These are phyloP conservation scores for Fusarium nurragi DNA, from an alignment of 2,329 filamentous ascomycete species.

Conservation along the genomic window DNA sequence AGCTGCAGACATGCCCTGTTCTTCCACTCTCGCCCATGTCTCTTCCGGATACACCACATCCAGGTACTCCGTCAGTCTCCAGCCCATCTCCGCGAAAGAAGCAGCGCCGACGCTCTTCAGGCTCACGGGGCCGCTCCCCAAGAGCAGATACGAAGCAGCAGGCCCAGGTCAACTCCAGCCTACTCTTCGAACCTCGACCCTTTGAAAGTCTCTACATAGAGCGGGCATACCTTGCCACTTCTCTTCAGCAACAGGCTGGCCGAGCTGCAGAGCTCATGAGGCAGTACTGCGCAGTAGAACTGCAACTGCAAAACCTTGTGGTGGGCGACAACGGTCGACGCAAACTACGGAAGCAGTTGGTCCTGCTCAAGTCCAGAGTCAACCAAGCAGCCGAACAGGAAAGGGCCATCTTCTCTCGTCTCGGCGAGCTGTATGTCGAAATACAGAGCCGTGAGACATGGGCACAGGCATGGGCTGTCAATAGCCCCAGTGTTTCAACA, in stretches of 20 bases:
- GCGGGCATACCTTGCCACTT: slow-evolving; percentile 55
- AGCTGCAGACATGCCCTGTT: slow-evolving; percentile 4
- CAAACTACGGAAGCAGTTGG: slow-evolving; percentile 53
- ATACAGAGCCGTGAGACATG: slow-evolving; percentile 56
- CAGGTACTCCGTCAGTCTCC: neutral
- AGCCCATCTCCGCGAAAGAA: neutral
- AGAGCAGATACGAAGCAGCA: slow-evolving; percentile 6
- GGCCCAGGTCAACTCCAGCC: slow-evolving; percentile 12
- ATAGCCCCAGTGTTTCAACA: slow-evolving; percentile 20
- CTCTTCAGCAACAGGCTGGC: slow-evolving; percentile 53
- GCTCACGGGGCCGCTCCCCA: slow-evolving; percentile 3
- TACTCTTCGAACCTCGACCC: slow-evolving; percentile 50
- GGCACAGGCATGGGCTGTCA: slow-evolving; percentile 39
- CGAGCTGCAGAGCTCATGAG: slow-evolving; percentile 52
- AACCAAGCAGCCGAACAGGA: slow-evolving; percentile 59
- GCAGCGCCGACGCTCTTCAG: slow-evolving; percentile 26
- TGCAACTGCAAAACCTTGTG: slow-evolving; percentile 40
- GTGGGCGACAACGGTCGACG: slow-evolving; percentile 43
- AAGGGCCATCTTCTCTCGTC: slow-evolving; percentile 53
- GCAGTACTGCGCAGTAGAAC: slow-evolving; percentile 52
- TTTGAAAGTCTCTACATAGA: slow-evolving; percentile 58
- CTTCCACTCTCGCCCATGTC: slow-evolving; percentile 17
- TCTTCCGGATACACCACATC: slow-evolving; percentile 10
- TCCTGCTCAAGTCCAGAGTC: slow-evolving; percentile 55
- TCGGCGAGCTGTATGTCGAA: slow-evolving; percentile 62